Evolutionary conservation across 495 filamentous ascomycete genomes (phyloP), one percentile per base, ranked within the genome.

Genomic region (Jackrogersella minutella): DNA sequence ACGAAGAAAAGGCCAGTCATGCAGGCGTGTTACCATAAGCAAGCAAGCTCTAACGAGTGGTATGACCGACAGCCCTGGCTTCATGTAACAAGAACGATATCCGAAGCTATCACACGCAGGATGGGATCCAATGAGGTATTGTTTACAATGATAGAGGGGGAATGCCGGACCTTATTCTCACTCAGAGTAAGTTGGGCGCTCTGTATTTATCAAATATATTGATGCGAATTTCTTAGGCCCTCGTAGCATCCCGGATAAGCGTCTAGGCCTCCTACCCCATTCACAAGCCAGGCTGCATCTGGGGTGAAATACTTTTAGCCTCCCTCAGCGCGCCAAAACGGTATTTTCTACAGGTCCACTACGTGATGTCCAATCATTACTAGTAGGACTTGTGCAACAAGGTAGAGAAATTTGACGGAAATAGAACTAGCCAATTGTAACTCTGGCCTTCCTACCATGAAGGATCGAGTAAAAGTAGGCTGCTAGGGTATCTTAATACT

Each of bases 401-500:
- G 56, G 57, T 67, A 37, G 11, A 9, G 22, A 55, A 43, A 55
- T 54, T 59, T 54, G 37, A 60, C 66, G 47, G 40, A 68, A 68
- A 64, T 64, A 68, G 66, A 68, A 64, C 17, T 28, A 31, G 30
- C 66, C 66, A 69, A 69, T 69, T 28, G 30, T 28, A 37, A 44
- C 7, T 31, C 14, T 21, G 10, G 16, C 30, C 8, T 9, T 26
- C 31, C n/a, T 21, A 31, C 28, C 46, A 17, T 43, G 44, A 11
- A 22, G 39, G n/a, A n/a, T n/a, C n/a, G n/a, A n/a, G n/a, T n/a
- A n/a, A n/a, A n/a, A n/a, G n/a, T n/a, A n/a, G n/a, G n/a, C n/a
- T n/a, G n/a, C n/a, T 30, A 33, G 24, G 39, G 26, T 34, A 14
- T 44, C 36, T 46, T 56, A 40, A 61, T 63, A 46, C 1, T 46